Evolutionary conservation across 805 yeast species (phyloP).

Genomic region (Ogataea ramenticola): DNA sequence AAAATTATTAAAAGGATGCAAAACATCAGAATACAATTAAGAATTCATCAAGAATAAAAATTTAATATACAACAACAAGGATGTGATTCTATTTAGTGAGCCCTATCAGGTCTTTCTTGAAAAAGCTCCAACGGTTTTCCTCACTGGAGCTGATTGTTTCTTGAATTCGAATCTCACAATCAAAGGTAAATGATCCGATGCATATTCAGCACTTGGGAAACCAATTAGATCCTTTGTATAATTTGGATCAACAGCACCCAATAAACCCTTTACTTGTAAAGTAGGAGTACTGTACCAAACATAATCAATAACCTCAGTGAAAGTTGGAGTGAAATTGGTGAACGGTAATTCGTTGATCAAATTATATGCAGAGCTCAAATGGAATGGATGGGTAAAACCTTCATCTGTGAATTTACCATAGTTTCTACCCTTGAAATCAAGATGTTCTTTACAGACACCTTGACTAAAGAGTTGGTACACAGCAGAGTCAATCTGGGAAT

Average conservation of each 20-base stretch:
- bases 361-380: conserved; percentile 79
- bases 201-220: conserved; percentile 88
- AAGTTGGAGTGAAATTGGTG: conserved; percentile 90
- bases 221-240: conserved; percentile 78
- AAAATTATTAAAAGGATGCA: no score
- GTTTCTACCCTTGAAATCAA: conserved; percentile 77
- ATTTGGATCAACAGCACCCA: conserved; percentile 77
- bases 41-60: no score
- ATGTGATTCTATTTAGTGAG: no score
- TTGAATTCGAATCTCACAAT: conserved; percentile 70
- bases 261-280: conserved; percentile 76
- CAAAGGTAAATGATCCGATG: conserved; percentile 92
- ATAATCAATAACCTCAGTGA: conserved; percentile 90
- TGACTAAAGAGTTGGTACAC: conserved; percentile 85
- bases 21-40: no score
- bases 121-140: conserved; percentile 20
- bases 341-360: conserved; percentile 85
- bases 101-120: conserved; percentile 22
- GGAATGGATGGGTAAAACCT: conserved; percentile 77
- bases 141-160: conserved; percentile 22
- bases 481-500: conserved; percentile 80
- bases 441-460: conserved; percentile 72
- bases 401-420: conserved; percentile 88
- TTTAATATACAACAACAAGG: no score
- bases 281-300: conserved; percentile 86